These are phyloP conservation scores for Solanum chmielewskii DNA, from an alignment of 257 asterid genomes.

Conservation along the genomic window DNA sequence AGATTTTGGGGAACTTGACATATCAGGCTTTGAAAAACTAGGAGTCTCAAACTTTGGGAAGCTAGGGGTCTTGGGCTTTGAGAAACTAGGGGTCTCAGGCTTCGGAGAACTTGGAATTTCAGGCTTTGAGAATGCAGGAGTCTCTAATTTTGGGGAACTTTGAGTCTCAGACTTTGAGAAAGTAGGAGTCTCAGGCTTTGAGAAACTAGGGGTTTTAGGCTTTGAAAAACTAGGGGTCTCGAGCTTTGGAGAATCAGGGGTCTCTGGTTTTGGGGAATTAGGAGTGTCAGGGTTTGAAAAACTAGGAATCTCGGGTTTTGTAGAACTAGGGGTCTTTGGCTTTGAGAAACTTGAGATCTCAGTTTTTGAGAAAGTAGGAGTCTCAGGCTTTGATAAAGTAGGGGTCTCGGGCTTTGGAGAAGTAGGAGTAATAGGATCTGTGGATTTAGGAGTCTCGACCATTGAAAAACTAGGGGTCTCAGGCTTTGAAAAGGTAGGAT, in stretches of 20 bases:
- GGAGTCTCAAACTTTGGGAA: background rate
- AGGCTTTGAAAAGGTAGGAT: background rate
- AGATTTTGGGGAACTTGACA: background rate
- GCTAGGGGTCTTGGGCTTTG: background rate
- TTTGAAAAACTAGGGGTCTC: background rate
- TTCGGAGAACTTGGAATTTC: background rate
- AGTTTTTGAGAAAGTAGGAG: background rate
- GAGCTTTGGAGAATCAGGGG: no score
- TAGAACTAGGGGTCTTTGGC: background rate
- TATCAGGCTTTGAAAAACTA: background rate
- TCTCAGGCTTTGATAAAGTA: accelerated
- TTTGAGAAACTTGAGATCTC: background rate
- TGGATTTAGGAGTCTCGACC: accelerated
- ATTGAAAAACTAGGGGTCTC: background rate
- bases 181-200: background rate
- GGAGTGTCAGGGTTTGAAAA: background rate
- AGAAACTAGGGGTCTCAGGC: background rate
- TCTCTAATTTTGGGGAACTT: background rate
- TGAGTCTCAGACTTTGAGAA: background rate
- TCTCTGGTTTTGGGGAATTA: background rate
- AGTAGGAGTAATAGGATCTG: background rate
- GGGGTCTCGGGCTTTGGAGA: background rate
- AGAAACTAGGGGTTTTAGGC: background rate
- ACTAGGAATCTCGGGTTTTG: no score
- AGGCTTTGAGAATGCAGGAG: no score